Conservation (phyloP, 176 grass and related monocot genomes). For the Bothriochloa decipiens region DNA sequence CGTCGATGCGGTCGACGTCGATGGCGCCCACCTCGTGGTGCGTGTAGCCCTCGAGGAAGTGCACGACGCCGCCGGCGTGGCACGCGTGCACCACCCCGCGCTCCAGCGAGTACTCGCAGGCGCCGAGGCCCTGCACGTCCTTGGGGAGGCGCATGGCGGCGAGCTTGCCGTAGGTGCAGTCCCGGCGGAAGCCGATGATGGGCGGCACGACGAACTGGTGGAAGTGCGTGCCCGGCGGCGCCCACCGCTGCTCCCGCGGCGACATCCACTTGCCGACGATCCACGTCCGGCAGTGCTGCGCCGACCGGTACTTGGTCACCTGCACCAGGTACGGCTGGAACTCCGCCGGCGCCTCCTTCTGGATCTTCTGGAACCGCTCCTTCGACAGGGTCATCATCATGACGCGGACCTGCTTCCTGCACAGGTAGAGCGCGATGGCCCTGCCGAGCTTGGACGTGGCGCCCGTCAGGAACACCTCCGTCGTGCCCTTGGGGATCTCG, state of each 20-base stretch:
- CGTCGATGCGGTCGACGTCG: conserved; percentile 79
- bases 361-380: conserved; percentile 62
- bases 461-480: conserved; percentile 87
- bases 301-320: conserved; percentile 71
- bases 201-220: conserved; percentile 97
- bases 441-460: conserved; percentile 94
- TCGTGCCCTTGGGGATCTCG: conserved; percentile 66
- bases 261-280: conserved; percentile 94
- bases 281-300: conserved; percentile 70
- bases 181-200: conserved; percentile 74
- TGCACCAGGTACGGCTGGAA: conserved; percentile 65
- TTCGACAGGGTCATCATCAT: conserved; percentile 77
- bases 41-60: conserved; percentile 73
- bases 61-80: conserved; percentile 84
- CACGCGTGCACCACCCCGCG: conserved; percentile 83
- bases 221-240: conserved; percentile 85
- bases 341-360: conserved; percentile 58
- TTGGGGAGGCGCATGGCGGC: conserved; percentile 85
- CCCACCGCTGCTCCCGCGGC: conserved; percentile 76
- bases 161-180: conserved; percentile 95
- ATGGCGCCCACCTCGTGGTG: conserved; percentile 94
- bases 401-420: conserved; percentile 65
- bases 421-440: conserved; percentile 84
- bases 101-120: conserved; percentile 88
- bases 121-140: conserved; percentile 61